phyloP scores from a whole-genome alignment of 257 asterid species.

The Nicotiana attenuata region DNA sequence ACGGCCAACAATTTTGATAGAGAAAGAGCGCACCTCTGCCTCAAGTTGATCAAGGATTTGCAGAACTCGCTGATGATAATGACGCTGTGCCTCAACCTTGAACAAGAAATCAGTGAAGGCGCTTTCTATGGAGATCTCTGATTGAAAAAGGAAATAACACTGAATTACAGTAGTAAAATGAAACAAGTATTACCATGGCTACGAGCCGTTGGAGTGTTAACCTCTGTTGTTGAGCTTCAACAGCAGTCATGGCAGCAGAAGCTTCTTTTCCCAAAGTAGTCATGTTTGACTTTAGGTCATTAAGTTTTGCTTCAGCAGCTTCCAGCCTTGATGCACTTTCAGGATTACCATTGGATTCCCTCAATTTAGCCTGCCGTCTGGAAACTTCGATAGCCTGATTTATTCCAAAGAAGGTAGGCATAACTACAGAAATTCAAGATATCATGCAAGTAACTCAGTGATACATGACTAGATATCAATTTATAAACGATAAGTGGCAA shows the following conservation, averaged over 20 bases:
- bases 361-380: constrained; percentile 48
- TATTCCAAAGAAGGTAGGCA: constrained; percentile 18
- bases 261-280: constrained; percentile 57
- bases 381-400: constrained; percentile 63
- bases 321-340: constrained; percentile 41
- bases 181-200: constrained; percentile 38
- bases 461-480: neutral
- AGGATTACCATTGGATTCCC: constrained; percentile 43
- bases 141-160: neutral
- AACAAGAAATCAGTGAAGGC: constrained; percentile 10
- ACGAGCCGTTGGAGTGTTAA: constrained; percentile 55
- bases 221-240: constrained; percentile 63
- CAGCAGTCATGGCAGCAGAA: constrained; percentile 61
- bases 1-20: neutral
- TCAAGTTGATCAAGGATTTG: constrained; percentile 70
- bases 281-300: constrained; percentile 61
- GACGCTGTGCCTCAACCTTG: constrained; percentile 68
- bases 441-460: neutral
- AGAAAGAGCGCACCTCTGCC: constrained; percentile 42
- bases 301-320: constrained; percentile 57
- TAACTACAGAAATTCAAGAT: constrained; percentile 2
- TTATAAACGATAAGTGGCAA: neutral
- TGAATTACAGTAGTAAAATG: neutral
- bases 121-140: neutral
- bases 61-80: constrained; percentile 51